These are phyloP conservation scores for Trichopus zeylanicus DNA, from an alignment of 116 monocot genomes.

Conservation along the genomic window DNA sequence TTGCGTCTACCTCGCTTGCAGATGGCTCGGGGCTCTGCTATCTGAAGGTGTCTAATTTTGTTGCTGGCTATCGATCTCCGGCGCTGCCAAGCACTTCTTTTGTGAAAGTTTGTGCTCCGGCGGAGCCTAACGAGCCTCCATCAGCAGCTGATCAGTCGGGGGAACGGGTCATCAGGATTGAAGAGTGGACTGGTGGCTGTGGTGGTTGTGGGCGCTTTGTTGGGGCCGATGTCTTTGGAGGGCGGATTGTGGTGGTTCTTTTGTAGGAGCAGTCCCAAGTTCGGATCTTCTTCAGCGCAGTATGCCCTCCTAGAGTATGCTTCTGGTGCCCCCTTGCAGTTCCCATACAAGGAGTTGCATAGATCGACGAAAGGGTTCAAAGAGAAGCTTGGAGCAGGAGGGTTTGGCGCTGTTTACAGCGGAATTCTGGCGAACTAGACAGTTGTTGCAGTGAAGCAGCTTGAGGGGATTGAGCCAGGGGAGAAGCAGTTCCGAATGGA, in stretches of 20 bases:
- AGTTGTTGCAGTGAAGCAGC: constrained; percentile 73
- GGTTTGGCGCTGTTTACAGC: constrained; percentile 76
- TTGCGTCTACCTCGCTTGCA: constrained; percentile 64
- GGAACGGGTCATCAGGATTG: constrained; percentile 8
- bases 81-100: constrained; percentile 72
- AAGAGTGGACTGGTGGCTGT: constrained; percentile 31
- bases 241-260: constrained; percentile 55
- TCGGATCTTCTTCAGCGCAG: constrained; percentile 42
- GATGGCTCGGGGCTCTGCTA: constrained; percentile 77
- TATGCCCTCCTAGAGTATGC: constrained; percentile 72
- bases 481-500: constrained; percentile 94
- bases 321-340: constrained; percentile 80
- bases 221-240: constrained; percentile 30
- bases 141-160: neutral
- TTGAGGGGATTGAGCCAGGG: constrained; percentile 89
- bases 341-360: constrained; percentile 58
- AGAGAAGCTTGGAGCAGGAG: constrained; percentile 75
- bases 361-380: constrained; percentile 63
- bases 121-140: constrained; percentile 2
- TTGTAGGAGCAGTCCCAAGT: constrained; percentile 43
- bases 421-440: constrained; percentile 52
- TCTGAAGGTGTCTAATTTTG: constrained; percentile 42
- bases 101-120: constrained; percentile 64
- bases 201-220: constrained; percentile 29
- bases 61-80: constrained; percentile 58